Evolutionary conservation across 345 rosid species (phyloP).

Genomic region (Arabidopsis suecica): DNA sequence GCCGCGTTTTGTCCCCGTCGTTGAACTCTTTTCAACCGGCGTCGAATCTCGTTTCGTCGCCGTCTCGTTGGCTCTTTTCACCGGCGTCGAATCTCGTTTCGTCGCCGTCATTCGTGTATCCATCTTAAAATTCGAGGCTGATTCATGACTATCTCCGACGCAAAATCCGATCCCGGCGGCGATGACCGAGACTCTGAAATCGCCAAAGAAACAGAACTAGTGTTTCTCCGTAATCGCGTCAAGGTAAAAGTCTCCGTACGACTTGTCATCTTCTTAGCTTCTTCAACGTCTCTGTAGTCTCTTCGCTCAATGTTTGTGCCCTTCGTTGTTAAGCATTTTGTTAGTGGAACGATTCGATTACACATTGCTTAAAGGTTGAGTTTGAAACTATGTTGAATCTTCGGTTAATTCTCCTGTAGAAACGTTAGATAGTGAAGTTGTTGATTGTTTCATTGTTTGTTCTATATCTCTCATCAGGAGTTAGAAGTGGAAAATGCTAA

Average conservation of each 20-base stretch:
- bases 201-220: slow-evolving; percentile 40
- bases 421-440: not conserved
- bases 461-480: slow-evolving; percentile 50
- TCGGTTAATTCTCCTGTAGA: not conserved
- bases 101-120: not conserved
- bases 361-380: not conserved
- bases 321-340: not conserved
- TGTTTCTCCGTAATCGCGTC: slow-evolving; percentile 53
- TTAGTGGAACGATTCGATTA: slow-evolving; percentile 10
- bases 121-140: not conserved
- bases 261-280: not conserved
- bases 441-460: not conserved
- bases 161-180: slow-evolving; percentile 14
- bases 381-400: not conserved
- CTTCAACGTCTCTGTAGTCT: not conserved
- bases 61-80: slow-evolving; percentile 1
- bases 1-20: not conserved
- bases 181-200: slow-evolving; percentile 29
- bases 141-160: slow-evolving; percentile 39
- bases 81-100: slow-evolving; percentile 5
- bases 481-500: slow-evolving; percentile 65
- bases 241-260: slow-evolving; percentile 43
- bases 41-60: not conserved
- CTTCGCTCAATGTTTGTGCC: not conserved
- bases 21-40: not conserved